Evolutionary conservation across 306 rosid genomes (phyloP).

Genomic region (Cicer chorassanicum): DNA sequence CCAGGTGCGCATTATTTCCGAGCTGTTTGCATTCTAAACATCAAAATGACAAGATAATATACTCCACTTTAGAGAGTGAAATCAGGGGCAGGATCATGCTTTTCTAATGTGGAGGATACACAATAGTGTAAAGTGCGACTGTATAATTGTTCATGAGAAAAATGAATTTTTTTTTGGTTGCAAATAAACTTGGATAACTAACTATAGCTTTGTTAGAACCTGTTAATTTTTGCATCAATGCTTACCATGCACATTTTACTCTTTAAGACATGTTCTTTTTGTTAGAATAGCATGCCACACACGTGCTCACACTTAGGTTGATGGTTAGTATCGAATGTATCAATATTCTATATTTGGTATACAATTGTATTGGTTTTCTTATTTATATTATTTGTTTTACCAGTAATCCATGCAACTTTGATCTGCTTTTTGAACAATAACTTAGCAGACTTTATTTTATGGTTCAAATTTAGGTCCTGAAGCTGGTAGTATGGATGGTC

Average conservation of each 20-base stretch:
- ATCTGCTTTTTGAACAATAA: conserved; percentile 27
- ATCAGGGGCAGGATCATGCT: not conserved
- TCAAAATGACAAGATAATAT: conserved; percentile 8
- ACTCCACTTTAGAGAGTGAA: not conserved
- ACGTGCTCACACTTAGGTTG: not conserved
- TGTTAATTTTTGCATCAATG: conserved; percentile 5
- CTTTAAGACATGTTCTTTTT: not conserved
- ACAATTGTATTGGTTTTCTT: conserved; percentile 22
- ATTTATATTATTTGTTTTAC: conserved; percentile 8
- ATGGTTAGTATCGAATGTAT: not conserved
- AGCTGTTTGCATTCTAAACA: conserved; percentile 23
- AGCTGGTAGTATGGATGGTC: conserved; percentile 80
- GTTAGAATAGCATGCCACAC: not conserved
- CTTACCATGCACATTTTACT: not conserved
- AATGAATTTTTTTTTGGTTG: not conserved
- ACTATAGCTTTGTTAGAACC: not conserved
- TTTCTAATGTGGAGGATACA: conserved; percentile 7
- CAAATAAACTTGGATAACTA: not conserved
- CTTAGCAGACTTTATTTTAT: conserved; percentile 5
- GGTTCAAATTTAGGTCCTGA: conserved; percentile 73
- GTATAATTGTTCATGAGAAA: not conserved
- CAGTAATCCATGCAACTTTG: conserved; percentile 22
- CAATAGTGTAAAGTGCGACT: not conserved
- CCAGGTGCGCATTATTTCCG: conserved; percentile 63
- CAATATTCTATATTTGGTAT: conserved; percentile 2